A percentile compares a stretch with the other conserved stretches of the same genome.
These are phyloP conservation scores for Xylaria arbuscula DNA, from an alignment of 2,329 filamentous ascomycete species.

Conservation along the genomic window DNA sequence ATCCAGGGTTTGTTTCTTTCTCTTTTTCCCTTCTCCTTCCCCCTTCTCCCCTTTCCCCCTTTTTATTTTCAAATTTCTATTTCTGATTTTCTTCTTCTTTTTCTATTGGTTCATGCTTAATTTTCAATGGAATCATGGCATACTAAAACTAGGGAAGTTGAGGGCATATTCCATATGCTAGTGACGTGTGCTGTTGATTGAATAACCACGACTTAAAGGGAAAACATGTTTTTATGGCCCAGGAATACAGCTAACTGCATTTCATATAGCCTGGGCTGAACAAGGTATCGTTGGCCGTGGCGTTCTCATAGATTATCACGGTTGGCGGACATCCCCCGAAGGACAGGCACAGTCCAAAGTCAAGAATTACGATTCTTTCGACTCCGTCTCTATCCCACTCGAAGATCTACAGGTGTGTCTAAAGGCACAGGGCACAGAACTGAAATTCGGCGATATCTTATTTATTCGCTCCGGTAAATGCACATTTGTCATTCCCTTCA, in stretches of 20 bases:
- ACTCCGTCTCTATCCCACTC: conserved; percentile 52
- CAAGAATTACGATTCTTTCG: conserved; percentile 51
- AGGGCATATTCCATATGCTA: too few species aligned
- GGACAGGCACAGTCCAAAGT: conserved; percentile 50
- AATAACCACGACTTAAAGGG: too few species aligned
- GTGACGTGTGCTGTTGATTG: too few species aligned
- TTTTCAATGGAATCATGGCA: too few species aligned
- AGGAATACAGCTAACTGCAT: neutral
- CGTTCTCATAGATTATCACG: conserved; percentile 64
- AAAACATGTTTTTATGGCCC: neutral
- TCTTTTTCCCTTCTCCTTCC: neutral
- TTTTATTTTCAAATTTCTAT: neutral
- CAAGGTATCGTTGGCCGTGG: conserved; percentile 67
- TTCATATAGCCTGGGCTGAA: conserved; percentile 59
- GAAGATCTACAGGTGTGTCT: conserved; percentile 57
- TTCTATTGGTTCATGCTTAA: too few species aligned
- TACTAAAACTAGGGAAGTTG: too few species aligned
- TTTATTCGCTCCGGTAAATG: conserved; percentile 56
- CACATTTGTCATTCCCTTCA: neutral
- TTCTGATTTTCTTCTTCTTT: neutral
- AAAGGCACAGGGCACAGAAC: conserved; percentile 58
- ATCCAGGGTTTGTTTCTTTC: conserved; percentile 30
- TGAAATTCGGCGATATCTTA: conserved; percentile 64
- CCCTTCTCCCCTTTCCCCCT: neutral
- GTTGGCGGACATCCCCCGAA: conserved; percentile 52